A percentile compares a stretch with the other conserved stretches of the same genome.
Conservation (phyloP, 202 grass and related monocot species). For the Schoenoplectus triqueter region DNA sequence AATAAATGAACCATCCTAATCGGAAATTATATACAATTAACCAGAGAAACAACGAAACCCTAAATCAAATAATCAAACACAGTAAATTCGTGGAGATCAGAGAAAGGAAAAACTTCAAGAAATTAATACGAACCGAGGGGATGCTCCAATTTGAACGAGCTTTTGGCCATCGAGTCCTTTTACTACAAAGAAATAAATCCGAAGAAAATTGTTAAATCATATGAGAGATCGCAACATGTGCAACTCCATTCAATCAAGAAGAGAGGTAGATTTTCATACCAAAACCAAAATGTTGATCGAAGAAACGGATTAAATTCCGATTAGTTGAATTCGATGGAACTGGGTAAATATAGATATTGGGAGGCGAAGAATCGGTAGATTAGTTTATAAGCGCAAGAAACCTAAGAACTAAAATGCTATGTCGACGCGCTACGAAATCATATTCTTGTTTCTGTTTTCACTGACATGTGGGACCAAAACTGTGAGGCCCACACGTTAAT, state of each 20-base stretch:
- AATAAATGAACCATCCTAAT: neutral
- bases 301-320: conserved; percentile 28
- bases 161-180: conserved; percentile 68
- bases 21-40: neutral
- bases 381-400: conserved; percentile 56
- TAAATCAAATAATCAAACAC: neutral
- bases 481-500: neutral
- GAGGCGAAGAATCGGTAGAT: conserved; percentile 42
- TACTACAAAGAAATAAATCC: conserved; percentile 43
- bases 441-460: neutral
- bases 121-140: conserved; percentile 64
- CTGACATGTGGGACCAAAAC: neutral
- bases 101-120: neutral
- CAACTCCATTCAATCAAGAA: conserved; percentile 14
- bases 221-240: conserved; percentile 1
- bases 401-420: conserved; percentile 39
- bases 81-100: neutral
- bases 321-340: conserved; percentile 29
- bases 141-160: conserved; percentile 91
- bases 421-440: neutral
- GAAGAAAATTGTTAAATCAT: conserved; percentile 7
- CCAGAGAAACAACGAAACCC: conserved; percentile 13
- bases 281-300: conserved; percentile 33
- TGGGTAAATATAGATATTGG: conserved; percentile 25
- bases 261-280: conserved; percentile 9